phyloP scores from a whole-genome alignment of 106 monocot species.

The Dioscorea alata region DNA sequence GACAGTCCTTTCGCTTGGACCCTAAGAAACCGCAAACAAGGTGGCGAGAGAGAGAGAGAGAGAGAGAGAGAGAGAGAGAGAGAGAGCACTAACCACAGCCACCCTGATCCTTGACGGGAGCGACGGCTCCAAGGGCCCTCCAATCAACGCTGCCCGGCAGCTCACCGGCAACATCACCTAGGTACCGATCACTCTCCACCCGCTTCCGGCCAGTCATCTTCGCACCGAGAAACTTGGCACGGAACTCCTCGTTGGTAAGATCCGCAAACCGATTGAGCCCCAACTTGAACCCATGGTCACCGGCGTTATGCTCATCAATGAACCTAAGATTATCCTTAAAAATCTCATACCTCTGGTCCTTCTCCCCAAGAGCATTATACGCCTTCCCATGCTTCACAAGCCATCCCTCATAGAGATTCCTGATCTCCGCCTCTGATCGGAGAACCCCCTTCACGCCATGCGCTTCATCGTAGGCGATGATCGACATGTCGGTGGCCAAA shows the following conservation, averaged over 20 bases:
- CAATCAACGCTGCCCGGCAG: constrained; percentile 9
- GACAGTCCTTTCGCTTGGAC: neutral
- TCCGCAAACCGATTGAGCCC: constrained; percentile 20
- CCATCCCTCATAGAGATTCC: constrained; percentile 4
- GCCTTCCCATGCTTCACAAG: neutral
- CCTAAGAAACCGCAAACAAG: neutral
- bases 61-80: neutral
- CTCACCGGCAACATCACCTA: neutral
- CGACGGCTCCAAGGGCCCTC: constrained; percentile 9
- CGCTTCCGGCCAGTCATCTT: neutral
- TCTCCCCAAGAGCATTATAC: neutral
- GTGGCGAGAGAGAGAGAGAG: neutral
- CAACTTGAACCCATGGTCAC: constrained; percentile 1
- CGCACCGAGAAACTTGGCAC: neutral
- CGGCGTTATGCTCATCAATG: constrained; percentile 16
- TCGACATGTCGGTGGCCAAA: too few relatives aligned
- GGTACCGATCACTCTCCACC: constrained; percentile 2
- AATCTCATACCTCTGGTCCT: neutral
- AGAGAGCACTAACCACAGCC: neutral
- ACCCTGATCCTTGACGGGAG: constrained; percentile 18
- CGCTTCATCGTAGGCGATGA: too few relatives aligned
- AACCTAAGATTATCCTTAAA: constrained; percentile 16
- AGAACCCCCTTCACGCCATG: neutral
- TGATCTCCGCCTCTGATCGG: constrained; percentile 1
- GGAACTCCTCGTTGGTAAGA: constrained; percentile 26